phyloP scores from a whole-genome alignment of 2,329 filamentous ascomycete genomes.

The Calonectria multiphialidica region DNA sequence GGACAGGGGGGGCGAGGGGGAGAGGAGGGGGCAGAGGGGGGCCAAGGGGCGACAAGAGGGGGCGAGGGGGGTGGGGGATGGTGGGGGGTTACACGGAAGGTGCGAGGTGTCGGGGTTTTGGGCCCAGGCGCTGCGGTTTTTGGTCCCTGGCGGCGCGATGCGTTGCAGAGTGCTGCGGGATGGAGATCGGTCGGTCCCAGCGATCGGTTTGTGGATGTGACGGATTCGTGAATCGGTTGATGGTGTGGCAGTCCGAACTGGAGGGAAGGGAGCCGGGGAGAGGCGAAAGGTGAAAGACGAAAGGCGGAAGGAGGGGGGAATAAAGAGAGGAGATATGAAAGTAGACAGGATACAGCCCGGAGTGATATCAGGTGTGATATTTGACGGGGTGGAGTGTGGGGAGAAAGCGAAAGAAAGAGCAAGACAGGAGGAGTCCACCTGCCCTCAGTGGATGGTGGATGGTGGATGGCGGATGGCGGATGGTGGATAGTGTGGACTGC shows the following conservation, averaged over 20 bases:
- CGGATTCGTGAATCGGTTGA: conserved; percentile 5
- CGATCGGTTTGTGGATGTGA: conserved; percentile 9
- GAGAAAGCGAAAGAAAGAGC: conserved; percentile 1
- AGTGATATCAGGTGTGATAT: neutral
- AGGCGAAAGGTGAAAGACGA: no score
- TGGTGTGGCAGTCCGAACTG: neutral
- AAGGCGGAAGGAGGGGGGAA: neutral
- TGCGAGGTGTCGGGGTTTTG: neutral
- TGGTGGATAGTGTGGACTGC: neutral
- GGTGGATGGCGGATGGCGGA: no score
- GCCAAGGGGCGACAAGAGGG: no score
- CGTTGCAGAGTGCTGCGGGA: conserved; percentile 12
- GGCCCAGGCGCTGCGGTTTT: neutral
- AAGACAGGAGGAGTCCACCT: conserved; percentile 1
- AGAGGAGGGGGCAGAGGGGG: no score
- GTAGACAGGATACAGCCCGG: neutral
- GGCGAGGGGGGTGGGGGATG: no score
- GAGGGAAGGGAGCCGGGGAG: neutral
- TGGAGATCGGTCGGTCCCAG: conserved; percentile 15
- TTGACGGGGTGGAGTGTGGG: conserved; percentile 13
- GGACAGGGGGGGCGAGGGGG: no score
- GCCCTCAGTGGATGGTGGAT: neutral
- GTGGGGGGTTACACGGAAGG: conserved; percentile 19
- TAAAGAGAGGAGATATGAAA: neutral
- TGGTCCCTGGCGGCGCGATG: conserved; percentile 18